phyloP scores from a whole-genome alignment of 352 stramenopile genomes.

The Phytopythium mirpurense region DNA sequence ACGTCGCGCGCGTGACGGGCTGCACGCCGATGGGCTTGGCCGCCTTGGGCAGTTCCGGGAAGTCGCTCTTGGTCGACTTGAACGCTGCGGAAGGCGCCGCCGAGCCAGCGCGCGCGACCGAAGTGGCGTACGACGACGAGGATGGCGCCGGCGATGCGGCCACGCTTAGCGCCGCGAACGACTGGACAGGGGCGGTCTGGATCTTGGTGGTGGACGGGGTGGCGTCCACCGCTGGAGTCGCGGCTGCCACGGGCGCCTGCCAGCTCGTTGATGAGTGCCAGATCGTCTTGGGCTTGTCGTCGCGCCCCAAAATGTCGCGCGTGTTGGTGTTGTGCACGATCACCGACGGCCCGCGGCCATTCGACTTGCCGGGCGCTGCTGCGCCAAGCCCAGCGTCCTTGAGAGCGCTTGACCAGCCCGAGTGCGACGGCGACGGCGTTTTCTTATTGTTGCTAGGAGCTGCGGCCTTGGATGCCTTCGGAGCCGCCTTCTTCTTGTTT shows the following conservation, averaged over 20 bases:
- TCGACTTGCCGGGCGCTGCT: conserved; percentile 9
- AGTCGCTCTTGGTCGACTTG: conserved; percentile 62
- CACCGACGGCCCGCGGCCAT: conserved; percentile 26
- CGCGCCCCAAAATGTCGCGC: conserved; percentile 31
- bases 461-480: conserved; percentile 20
- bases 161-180: conserved; percentile 43
- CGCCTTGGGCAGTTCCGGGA: conserved; percentile 65
- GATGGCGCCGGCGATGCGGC: conserved; percentile 13
- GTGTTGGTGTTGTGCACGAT: conserved; percentile 62
- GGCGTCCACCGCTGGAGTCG: conserved; percentile 11
- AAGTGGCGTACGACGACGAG: conserved; percentile 25
- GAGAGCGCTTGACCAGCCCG: conserved; percentile 70
- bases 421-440: conserved; percentile 25
- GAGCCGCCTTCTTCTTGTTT: conserved; percentile 36
- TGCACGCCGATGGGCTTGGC: conserved; percentile 55
- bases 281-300: conserved; percentile 27
- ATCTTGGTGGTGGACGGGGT: conserved; percentile 57
- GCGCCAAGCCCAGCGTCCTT: conserved; percentile 60
- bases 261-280: conserved; percentile 56
- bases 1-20: conserved; percentile 72
- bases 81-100: conserved; percentile 19
- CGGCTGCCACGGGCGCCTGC: conserved; percentile 26
- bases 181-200: conserved; percentile 42
- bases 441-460: conserved; percentile 21
- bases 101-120: background rate